Evolutionary conservation across 257 asterid genomes (phyloP), one percentile per base, ranked within the genome.

Genomic region (Plantago ovata): DNA sequence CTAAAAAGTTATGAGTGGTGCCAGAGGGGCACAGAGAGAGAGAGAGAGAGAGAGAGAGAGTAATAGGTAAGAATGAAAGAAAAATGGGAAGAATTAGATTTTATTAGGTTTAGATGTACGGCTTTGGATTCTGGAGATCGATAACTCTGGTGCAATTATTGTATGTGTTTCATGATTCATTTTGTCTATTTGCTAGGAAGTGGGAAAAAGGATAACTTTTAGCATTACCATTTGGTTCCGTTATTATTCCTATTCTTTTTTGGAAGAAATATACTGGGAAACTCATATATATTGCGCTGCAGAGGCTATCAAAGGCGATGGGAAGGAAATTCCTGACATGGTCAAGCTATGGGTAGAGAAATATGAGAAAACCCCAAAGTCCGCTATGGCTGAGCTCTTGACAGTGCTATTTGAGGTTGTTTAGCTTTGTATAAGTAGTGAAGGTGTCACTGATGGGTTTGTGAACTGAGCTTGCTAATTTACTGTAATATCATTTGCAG

Each of bases 281-380:
- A 45, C 43, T 14, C 43, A 19, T 20, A 38, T 41, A 9, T 58
- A 18, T 58, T 41, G 48, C 61, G 61, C 24, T 72, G 62, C 88
- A 89, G 98, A 89, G 70, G 78, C 70, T 60, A 73, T 93, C 57
- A 93, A 79, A 86, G 86, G 94, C 56, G 78, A 68, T 44, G 92
- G 87, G 66, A 86, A 87, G 72, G 90, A 71, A 70, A 84, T 93
- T 51, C 94, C 97, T 16, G 75, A 70, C 50, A 86, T 82, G 63
- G 95, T 93, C 47, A 89, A 84, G 72, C 71, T 69, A 61, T 93
- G 95, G 97, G 95, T 84, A 66, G 95, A 86, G 73, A 76, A 59
- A 53, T 93, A 93, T 24, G 97, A 93, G 81, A 76, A 69, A 68
- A 74, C 72, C 78, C 83, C 76, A 68, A 84, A 79, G 64, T 65